A percentile compares a stretch with the other conserved stretches of the same genome.
These are phyloP conservation scores for Chaetomiaceae sp. DNA, from an alignment of 2,329 filamentous ascomycete species.

Conservation along the genomic window DNA sequence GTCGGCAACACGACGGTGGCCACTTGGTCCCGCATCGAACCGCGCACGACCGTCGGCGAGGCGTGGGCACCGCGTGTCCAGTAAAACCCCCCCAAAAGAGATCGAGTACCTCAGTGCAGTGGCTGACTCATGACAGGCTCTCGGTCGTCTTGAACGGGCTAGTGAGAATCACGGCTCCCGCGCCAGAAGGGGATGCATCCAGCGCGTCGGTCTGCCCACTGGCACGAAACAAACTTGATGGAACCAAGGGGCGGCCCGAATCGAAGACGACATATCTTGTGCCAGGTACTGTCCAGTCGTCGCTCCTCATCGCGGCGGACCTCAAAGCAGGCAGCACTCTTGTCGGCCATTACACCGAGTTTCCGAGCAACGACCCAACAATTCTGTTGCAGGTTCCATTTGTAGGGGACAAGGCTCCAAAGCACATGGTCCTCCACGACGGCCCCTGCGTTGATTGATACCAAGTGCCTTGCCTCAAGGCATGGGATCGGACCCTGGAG, in stretches of 20 bases:
- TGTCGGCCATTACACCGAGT: constrained; percentile 32
- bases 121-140: constrained; percentile 19
- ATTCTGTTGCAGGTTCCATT: constrained; percentile 32
- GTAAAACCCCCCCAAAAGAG: constrained; percentile 25
- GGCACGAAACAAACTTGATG: no score
- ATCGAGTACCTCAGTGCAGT: neutral
- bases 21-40: constrained; percentile 31
- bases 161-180: constrained; percentile 31
- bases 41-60: constrained; percentile 30
- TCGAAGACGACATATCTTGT: constrained; percentile 28
- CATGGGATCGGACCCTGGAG: no score
- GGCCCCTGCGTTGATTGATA: constrained; percentile 27
- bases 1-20: constrained; percentile 29
- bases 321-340: constrained; percentile 26
- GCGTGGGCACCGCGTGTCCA: constrained; percentile 33
- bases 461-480: no score
- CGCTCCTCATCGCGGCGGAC: constrained; percentile 32
- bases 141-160: constrained; percentile 32
- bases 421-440: constrained; percentile 30
- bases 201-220: constrained; percentile 13
- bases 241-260: constrained; percentile 11
- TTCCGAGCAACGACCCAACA: constrained; percentile 32
- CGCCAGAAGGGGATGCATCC: constrained; percentile 8
- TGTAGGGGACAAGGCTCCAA: constrained; percentile 23
- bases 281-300: constrained; percentile 31